Percentiles rank a stretch among this genome's conserved stretches.
Evolutionary conservation across 192 early-diverging fungal genomes (phyloP).

Genomic region (Dissophora globulifera): DNA sequence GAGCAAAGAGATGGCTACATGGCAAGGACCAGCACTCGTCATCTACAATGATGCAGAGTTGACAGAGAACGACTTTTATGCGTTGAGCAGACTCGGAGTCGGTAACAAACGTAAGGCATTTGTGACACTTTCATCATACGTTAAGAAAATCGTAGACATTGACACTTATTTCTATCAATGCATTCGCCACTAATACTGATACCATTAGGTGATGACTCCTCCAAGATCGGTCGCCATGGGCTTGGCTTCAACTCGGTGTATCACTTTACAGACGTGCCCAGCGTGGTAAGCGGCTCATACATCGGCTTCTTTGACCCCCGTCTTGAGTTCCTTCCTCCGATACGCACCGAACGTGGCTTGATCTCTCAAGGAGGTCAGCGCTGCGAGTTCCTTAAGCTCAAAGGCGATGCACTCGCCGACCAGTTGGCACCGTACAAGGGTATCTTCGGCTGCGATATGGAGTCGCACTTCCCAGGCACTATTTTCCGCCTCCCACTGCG

Average conservation of each 20-base stretch:
- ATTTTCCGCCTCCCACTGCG: constrained; percentile 43
- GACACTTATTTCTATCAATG: too few species aligned
- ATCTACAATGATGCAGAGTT: constrained; percentile 47
- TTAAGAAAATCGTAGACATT: too few species aligned
- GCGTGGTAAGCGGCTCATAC: constrained; percentile 34
- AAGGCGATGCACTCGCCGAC: not conserved
- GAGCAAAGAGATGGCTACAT: constrained; percentile 21
- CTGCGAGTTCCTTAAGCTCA: constrained; percentile 12
- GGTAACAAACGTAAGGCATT: constrained; percentile 36
- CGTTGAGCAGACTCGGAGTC: constrained; percentile 15
- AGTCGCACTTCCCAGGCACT: constrained; percentile 30
- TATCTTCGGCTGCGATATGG: constrained; percentile 31
- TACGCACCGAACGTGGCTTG: not conserved
- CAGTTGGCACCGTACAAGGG: constrained; percentile 26
- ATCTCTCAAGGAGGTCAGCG: constrained; percentile 16
- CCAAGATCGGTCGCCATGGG: constrained; percentile 47
- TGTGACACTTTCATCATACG: too few species aligned
- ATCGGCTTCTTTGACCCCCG: constrained; percentile 47
- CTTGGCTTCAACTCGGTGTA: constrained; percentile 43
- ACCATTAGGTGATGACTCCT: constrained; percentile 8
- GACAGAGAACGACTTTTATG: constrained; percentile 15
- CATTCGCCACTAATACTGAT: too few species aligned
- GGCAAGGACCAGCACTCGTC: constrained; percentile 48
- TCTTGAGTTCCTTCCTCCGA: constrained; percentile 8
- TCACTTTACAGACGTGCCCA: constrained; percentile 50